Conservation (phyloP, 2,329 filamentous ascomycete genomes). For the Shiraia sp. region DNA sequence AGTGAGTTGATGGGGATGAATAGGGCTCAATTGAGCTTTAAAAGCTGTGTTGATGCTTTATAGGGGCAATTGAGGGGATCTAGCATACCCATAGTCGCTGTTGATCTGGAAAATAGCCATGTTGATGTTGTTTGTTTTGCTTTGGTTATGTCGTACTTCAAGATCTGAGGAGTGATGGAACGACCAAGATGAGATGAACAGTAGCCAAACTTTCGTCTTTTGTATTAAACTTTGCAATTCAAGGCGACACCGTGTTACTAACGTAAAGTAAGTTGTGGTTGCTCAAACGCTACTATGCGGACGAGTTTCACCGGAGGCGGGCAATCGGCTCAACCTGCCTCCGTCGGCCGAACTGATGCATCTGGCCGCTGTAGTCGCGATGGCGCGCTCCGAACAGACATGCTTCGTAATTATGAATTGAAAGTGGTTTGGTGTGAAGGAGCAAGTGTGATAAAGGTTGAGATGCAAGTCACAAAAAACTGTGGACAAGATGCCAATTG, state of each 20-base stretch:
- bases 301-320: slow-evolving; percentile 28
- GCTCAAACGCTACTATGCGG: slow-evolving; percentile 10
- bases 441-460: no score
- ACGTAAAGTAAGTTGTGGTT: not conserved
- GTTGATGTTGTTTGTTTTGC: slow-evolving; percentile 3
- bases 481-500: no score
- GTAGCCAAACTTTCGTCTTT: not conserved
- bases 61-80: no score
- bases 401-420: no score
- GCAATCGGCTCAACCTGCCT: slow-evolving; percentile 15
- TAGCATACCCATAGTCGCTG: slow-evolving; percentile 36
- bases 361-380: no score
- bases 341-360: slow-evolving; percentile 9
- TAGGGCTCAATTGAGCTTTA: slow-evolving; percentile 1
- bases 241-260: not conserved
- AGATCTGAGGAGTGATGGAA: not conserved
- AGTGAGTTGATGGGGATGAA: not conserved
- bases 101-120: slow-evolving; percentile 34
- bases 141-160: not conserved
- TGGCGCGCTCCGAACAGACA: no score
- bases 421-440: no score
- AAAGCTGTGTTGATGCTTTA: not conserved
- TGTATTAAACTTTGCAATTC: not conserved
- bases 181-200: not conserved
- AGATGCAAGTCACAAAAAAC: no score